Evolutionary conservation across 2,329 filamentous ascomycete species (phyloP).

Genomic region (Trichothecium sympodiale): DNA sequence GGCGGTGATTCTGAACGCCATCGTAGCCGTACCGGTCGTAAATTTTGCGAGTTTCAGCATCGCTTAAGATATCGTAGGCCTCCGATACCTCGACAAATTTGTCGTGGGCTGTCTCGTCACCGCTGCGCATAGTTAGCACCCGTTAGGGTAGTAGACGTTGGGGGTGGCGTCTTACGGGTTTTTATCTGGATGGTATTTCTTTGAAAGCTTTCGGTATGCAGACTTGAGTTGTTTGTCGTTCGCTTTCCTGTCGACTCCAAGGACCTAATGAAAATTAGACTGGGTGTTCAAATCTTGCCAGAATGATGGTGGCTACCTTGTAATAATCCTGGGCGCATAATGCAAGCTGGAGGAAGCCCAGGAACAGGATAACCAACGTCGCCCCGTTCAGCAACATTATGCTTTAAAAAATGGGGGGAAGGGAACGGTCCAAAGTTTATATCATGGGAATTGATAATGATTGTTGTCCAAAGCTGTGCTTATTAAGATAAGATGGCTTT

Average conservation of each 20-base stretch:
- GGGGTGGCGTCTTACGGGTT: conserved; percentile 58
- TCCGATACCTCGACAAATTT: conserved; percentile 93
- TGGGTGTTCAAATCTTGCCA: too few species aligned
- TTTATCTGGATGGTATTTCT: conserved; percentile 96
- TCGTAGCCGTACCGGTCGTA: conserved; percentile 95
- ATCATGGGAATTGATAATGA: too few species aligned
- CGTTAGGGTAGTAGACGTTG: neutral
- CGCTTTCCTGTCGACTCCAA: conserved; percentile 70
- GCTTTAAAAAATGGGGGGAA: conserved; percentile 8
- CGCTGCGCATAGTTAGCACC: conserved; percentile 32
- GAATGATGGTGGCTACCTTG: conserved; percentile 42
- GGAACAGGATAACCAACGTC: conserved; percentile 35
- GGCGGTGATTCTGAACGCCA: conserved; percentile 72
- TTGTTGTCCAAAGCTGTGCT: too few species aligned
- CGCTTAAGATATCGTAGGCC: conserved; percentile 85
- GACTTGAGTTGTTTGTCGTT: conserved; percentile 85
- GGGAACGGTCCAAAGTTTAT: neutral
- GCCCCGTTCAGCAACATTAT: conserved; percentile 42
- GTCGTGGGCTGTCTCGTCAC: conserved; percentile 67
- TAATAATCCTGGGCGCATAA: conserved; percentile 65
- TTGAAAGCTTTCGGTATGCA: conserved; percentile 83
- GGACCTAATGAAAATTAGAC: conserved; percentile 41
- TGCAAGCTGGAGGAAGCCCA: conserved; percentile 42
- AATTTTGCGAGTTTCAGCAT: conserved; percentile 68
- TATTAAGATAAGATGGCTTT: too few species aligned